Base-by-base conservation (phyloP, 805 yeast genomes). In the Helenozyma rhizophorensis region DNA sequence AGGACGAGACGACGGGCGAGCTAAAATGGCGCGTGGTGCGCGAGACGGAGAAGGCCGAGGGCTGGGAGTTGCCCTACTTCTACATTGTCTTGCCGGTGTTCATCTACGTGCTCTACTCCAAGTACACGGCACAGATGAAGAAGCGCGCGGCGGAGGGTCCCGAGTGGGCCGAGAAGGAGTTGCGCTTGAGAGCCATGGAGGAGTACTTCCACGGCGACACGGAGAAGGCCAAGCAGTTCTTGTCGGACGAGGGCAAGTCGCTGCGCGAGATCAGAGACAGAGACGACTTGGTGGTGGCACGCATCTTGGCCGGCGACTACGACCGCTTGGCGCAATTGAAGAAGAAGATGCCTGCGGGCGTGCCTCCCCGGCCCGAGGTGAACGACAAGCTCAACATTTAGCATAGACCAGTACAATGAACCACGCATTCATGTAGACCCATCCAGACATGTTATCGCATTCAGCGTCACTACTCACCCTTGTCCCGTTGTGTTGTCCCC, bases 131-230 rank as follows among this genome's bases (percentile, higher is more conserved):
- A 18, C 70, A 66, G 48, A 56, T 58, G 61, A 54, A 54, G 46
- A 54, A 54, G 46, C 56, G 70, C 47, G 67, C 57, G 30, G 40
- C 44, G 23, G 69, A 64, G 19, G 72, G 72, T 48, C 70, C 71
- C 39, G 84, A 78, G 49, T 85, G 95, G 95, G 95, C 95, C 25
- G 75, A 76, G 55, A 76, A 83, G 55, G 95, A 85, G 65, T 74
- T 85, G 58, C 69, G 84, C 50, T 71, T 81, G 56, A 80, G 94
- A 69, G 72, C 72, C 32, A 77, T 77, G 67, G 86, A 82, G 56
- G 75, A 76, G 46, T 74, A 72, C 43, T 71, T 69, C 62, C 72
- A 70, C 41, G 76, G 74, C 32, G 72, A 66, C 50, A 58, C 69
- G 25, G 68, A 56, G 27, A 68, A 68, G 50, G 80, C 78, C 34